These are phyloP conservation scores for Pleurotus ostreatus DNA, from an alignment of 768 basidiomycete genomes.

Conservation along the genomic window DNA sequence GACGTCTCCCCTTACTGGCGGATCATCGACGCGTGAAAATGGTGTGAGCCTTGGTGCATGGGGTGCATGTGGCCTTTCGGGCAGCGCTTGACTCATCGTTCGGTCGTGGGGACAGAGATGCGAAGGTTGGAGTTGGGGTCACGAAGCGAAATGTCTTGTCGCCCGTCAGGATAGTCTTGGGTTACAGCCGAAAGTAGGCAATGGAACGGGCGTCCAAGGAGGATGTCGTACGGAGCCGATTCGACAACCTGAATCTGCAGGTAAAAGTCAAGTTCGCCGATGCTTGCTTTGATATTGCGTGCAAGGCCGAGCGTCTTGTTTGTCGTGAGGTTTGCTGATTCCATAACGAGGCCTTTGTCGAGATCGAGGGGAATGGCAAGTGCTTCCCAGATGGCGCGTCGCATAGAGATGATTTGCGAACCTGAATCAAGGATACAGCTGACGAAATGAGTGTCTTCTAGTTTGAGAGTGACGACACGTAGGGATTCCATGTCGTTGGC, in stretches of 20 bases:
- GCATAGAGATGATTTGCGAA: slow-evolving; percentile 10
- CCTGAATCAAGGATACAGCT: slow-evolving; percentile 16
- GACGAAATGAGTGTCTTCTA: slow-evolving; percentile 8
- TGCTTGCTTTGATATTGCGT: slow-evolving; percentile 11
- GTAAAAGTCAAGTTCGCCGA: slow-evolving; percentile 14
- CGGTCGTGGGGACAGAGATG: too few species aligned
- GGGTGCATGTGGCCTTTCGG: too few species aligned
- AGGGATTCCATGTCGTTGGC: slow-evolving; percentile 14
- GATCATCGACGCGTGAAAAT: slow-evolving; percentile 5
- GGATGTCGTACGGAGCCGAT: slow-evolving; percentile 17
- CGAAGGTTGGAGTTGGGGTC: neutral
- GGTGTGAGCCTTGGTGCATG: neutral
- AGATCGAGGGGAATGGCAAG: slow-evolving; percentile 8
- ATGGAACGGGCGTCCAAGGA: slow-evolving; percentile 18
- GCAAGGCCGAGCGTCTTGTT: slow-evolving; percentile 15
- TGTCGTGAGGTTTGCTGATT: slow-evolving; percentile 15
- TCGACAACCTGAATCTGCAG: slow-evolving; percentile 19
- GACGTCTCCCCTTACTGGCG: neutral
- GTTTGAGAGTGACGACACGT: slow-evolving; percentile 8
- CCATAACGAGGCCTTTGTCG: slow-evolving; percentile 15
- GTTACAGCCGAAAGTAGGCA: neutral
- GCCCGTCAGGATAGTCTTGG: neutral
- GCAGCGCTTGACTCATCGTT: too few species aligned
- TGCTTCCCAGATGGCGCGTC: slow-evolving; percentile 13
- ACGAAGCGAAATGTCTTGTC: neutral